Conservation (phyloP, 1,139 yeast genomes). For the Diutina neorugosa region DNA sequence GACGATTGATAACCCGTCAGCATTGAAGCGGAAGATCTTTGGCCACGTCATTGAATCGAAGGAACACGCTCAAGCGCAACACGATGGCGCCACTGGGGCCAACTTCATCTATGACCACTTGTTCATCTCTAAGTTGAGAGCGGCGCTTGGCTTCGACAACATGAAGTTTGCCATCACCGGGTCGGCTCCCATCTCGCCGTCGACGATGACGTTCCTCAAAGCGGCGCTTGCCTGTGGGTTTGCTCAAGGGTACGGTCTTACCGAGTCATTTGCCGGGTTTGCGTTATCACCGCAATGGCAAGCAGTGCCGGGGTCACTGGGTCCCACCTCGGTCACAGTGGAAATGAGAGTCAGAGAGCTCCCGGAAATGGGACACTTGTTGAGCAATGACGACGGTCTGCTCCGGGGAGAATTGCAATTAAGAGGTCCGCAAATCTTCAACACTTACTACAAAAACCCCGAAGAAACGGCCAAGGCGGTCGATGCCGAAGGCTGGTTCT, state of each 20-base stretch:
- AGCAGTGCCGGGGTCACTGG: constrained; percentile 27
- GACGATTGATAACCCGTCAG: constrained; percentile 13
- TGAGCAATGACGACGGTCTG: constrained; percentile 15
- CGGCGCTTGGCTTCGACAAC: constrained; percentile 9
- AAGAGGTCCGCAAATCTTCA: constrained; percentile 9
- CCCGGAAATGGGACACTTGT: constrained; percentile 54
- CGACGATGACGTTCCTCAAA: constrained; percentile 47
- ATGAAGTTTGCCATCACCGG: constrained; percentile 27
- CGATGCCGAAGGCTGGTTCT: constrained; percentile 11
- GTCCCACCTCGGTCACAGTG: constrained; percentile 37
- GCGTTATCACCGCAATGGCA: constrained; percentile 28
- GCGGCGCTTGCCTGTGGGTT: constrained; percentile 49
- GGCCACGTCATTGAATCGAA: constrained; percentile 21
- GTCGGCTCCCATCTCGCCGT: constrained; percentile 62
- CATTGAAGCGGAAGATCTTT: constrained; percentile 10
- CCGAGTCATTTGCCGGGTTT: constrained; percentile 64
- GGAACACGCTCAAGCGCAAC: constrained; percentile 17
- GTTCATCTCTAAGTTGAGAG: constrained; percentile 6
- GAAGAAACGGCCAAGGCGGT: constrained; percentile 20
- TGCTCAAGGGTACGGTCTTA: constrained; percentile 67
- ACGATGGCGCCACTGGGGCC: constrained; percentile 19
- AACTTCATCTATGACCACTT: constrained; percentile 22
- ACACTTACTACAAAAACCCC: constrained; percentile 10
- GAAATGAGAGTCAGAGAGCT: constrained; percentile 55
- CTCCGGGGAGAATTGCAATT: constrained; percentile 13